Percentiles rank a stretch among this genome's conserved stretches.
Conservation (phyloP, 345 rosid species). For the Raphanus sativus region DNA sequence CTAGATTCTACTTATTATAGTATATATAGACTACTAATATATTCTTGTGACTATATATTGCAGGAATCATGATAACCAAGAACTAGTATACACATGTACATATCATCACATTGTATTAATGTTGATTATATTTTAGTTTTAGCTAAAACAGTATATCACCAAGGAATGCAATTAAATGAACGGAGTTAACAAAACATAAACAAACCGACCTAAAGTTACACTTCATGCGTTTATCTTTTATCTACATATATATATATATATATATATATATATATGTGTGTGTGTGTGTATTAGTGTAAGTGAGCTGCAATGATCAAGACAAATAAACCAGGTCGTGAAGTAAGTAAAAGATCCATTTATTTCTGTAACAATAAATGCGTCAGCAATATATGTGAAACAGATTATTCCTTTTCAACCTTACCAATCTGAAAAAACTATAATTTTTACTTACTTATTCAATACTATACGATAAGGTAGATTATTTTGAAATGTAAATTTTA, state of each 20-base stretch:
- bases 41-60: neutral
- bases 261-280: neutral
- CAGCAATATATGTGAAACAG: slow-evolving; percentile 28
- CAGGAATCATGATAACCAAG: neutral
- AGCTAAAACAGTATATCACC: neutral
- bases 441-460: neutral
- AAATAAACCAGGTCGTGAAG: slow-evolving; percentile 8
- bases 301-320: slow-evolving; percentile 7
- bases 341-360: neutral
- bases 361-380: slow-evolving; percentile 26
- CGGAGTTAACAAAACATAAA: slow-evolving; percentile 8
- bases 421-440: neutral
- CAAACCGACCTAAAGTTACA: slow-evolving; percentile 30
- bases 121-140: neutral
- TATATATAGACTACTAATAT: neutral
- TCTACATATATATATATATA: neutral
- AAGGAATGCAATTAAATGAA: neutral
- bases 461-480: neutral
- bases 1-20: neutral
- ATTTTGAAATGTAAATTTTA: neutral
- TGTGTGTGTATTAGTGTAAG: neutral
- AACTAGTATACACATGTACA: neutral
- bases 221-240: neutral
- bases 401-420: slow-evolving; percentile 32
- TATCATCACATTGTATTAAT: slow-evolving; percentile 10